Evolutionary conservation across 169 alveolate genomes (phyloP).

Genomic region (Neospora caninum): DNA sequence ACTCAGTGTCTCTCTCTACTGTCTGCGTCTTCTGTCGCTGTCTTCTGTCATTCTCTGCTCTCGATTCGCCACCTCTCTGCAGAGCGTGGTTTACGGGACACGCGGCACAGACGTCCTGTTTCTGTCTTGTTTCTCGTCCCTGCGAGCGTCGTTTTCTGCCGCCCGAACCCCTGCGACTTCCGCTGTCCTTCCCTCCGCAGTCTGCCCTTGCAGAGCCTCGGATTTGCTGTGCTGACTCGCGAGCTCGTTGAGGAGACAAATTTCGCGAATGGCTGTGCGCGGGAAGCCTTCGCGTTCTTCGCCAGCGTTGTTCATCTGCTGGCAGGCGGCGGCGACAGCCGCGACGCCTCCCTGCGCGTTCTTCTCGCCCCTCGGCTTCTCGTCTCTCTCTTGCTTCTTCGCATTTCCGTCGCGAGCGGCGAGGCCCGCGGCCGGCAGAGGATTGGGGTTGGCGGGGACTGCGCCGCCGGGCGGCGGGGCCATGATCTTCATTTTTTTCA

Average conservation of each 20-base stretch:
- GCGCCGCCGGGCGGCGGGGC: not conserved
- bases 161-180: no score
- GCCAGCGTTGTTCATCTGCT: conserved; percentile 39
- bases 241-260: conserved; percentile 76
- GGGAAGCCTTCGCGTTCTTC: conserved; percentile 90
- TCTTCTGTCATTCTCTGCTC: not conserved
- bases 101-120: no score
- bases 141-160: no score
- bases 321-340: not conserved
- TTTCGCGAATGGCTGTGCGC: conserved; percentile 88
- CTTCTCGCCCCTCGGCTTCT: not conserved
- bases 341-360: not conserved
- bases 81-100: not conserved
- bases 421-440: not conserved
- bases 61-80: not conserved
- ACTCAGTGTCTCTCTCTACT: not conserved
- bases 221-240: not conserved
- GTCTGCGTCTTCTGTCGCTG: not conserved
- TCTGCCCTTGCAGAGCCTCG: not conserved
- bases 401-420: not conserved
- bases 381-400: not conserved
- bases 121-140: no score
- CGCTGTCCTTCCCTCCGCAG: not conserved
- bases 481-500: conserved; percentile 83
- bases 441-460: not conserved